Evolutionary conservation across 192 early-diverging fungal species (phyloP), one percentile per base, ranked within the genome.

Genomic region (Rhizophlyctis rosea): DNA sequence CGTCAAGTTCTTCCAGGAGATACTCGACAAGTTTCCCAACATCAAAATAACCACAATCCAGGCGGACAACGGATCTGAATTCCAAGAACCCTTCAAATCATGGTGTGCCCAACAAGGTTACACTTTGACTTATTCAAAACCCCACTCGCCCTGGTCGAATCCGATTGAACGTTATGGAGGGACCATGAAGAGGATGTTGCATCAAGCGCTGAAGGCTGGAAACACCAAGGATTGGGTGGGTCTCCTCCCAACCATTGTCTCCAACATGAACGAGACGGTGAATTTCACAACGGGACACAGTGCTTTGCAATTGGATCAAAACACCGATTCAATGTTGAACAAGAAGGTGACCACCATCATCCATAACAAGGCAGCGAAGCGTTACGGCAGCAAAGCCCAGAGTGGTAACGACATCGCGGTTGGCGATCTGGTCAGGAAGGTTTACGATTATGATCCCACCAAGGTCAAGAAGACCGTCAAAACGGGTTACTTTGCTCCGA

Each of bases 81-180:
- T n/a, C n/a, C n/a, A n/a, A n/a, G n/a, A n/a, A n/a, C n/a, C n/a
- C n/a, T n/a, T n/a, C n/a, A n/a, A n/a, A n/a, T n/a, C n/a, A n/a
- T n/a, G n/a, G n/a, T n/a, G n/a, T n/a, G n/a, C n/a, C n/a, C 9
- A 44, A 44, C 7, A 44, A 44, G 39, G 39, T 44, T 13, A 13
- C 39, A 44, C 7, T 7, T 44, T 44, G 39, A 44, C 39, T 44
- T 44, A 44, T 44, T 44, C 39, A 44, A 44, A 44, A 44, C 39
- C 39, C 7, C 39, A 44, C 18, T 44, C 39, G 18, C 39, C 39
- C 18, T 44, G 39, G 39, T 7, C 39, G 39, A 44, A 44, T 44
- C 9, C 39, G 39, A 18, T 18, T 7, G 39, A 44, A 44, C 7
- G 39, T 18, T 7, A 7, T 7, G 18, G 18, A 13, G 9, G 18